These are phyloP conservation scores for Parathielavia hyrcaniae DNA, from an alignment of 495 filamentous ascomycete species.

Conservation along the genomic window DNA sequence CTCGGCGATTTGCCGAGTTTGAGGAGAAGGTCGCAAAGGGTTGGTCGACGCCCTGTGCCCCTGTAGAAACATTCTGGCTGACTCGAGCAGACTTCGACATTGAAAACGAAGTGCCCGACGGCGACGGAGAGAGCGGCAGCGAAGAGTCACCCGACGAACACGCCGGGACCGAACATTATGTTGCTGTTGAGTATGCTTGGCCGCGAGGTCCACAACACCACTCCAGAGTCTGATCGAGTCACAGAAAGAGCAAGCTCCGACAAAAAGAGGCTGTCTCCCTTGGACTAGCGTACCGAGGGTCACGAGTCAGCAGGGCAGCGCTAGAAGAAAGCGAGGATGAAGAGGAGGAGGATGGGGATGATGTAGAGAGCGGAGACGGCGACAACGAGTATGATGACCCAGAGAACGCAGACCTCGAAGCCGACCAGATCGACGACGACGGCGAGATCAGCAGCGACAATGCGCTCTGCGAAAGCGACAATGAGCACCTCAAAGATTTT, in stretches of 20 bases:
- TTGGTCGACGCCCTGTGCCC: slow-evolving; percentile 7
- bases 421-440: slow-evolving; percentile 46
- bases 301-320: slow-evolving; percentile 66
- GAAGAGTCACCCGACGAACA: slow-evolving; percentile 48
- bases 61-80: not conserved
- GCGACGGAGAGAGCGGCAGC: slow-evolving; percentile 47
- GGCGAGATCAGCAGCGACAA: slow-evolving; percentile 58
- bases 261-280: slow-evolving; percentile 58
- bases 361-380: slow-evolving; percentile 26
- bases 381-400: slow-evolving; percentile 44
- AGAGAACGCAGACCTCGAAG: slow-evolving; percentile 43
- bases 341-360: slow-evolving; percentile 37
- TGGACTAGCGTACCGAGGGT: slow-evolving; percentile 77
- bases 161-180: slow-evolving; percentile 75
- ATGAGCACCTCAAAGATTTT: slow-evolving; percentile 51
- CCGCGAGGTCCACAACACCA: not conserved
- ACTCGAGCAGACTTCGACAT: slow-evolving; percentile 73
- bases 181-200: slow-evolving; percentile 59
- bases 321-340: slow-evolving; percentile 46
- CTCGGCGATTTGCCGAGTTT: slow-evolving; percentile 38
- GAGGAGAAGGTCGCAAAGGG: slow-evolving; percentile 40
- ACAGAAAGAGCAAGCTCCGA: slow-evolving; percentile 77
- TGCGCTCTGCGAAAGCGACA: slow-evolving; percentile 54
- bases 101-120: slow-evolving; percentile 60
- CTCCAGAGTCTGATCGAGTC: slow-evolving; percentile 9